phyloP scores from a whole-genome alignment of 371 early-diverging fungal species.

The Mucor irregularis region DNA sequence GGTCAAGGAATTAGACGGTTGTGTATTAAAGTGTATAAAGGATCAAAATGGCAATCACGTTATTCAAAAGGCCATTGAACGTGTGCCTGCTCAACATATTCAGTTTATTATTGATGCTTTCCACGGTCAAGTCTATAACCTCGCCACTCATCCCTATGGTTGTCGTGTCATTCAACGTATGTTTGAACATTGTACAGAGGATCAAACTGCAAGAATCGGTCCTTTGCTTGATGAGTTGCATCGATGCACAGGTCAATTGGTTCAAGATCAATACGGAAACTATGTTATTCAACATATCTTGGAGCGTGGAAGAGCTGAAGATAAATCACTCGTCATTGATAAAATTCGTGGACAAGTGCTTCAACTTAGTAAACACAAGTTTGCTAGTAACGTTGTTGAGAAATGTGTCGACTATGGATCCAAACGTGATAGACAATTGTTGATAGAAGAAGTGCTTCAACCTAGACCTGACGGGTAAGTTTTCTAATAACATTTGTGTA shows the following conservation, averaged over 20 bases:
- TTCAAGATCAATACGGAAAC: conserved; percentile 98
- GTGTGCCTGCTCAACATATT: conserved; percentile 91
- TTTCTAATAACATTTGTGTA: too few relatives aligned
- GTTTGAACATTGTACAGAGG: conserved; percentile 97
- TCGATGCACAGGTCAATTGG: conserved; percentile 84
- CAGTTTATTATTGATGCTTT: conserved; percentile 97
- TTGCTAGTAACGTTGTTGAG: conserved; percentile 99
- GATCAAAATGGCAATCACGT: conserved; percentile 99
- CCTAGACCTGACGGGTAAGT: conserved; percentile 74
- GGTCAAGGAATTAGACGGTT: conserved; percentile 91
- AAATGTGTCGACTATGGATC: conserved; percentile 88
- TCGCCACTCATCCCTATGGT: conserved; percentile 99
- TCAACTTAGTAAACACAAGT: conserved; percentile 96
- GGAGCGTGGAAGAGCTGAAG: conserved; percentile 87
- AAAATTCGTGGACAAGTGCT: conserved; percentile 91
- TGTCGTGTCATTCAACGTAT: conserved; percentile 99
- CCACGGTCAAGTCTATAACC: conserved; percentile 91
- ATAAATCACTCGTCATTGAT: conserved; percentile 83
- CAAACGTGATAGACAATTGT: conserved; percentile 66
- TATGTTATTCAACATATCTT: conserved; percentile 99
- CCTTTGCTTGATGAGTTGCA: conserved; percentile 94
- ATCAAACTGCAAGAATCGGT: conserved; percentile 66
- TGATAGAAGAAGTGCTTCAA: conserved; percentile 90
- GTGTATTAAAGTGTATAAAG: conserved; percentile 97
- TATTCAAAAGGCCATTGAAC: conserved; percentile 99